A percentile compares a stretch with the other conserved stretches of the same genome.
Conservation (phyloP, 2,329 filamentous ascomycete genomes). For the Amesomyces nigricolor region DNA sequence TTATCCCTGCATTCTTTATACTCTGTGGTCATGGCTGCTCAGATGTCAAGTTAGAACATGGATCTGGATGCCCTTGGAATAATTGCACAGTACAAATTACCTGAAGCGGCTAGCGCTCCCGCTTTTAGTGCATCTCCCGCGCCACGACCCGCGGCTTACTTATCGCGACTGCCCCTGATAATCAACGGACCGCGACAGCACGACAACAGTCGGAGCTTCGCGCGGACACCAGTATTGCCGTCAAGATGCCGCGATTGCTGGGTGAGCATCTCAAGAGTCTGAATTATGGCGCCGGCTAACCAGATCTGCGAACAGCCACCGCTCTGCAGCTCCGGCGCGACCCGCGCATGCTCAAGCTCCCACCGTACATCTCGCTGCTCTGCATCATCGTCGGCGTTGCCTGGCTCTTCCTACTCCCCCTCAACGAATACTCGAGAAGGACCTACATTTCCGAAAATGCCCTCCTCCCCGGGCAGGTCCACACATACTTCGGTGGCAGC, state of each 20-base stretch:
- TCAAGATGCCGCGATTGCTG: slow-evolving; percentile 48
- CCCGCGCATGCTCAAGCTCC: slow-evolving; percentile 73
- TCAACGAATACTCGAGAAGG: slow-evolving; percentile 82
- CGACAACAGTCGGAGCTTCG: slow-evolving; percentile 2
- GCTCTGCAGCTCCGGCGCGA: slow-evolving; percentile 70
- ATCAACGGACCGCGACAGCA: not conserved
- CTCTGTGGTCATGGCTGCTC: too few species aligned
- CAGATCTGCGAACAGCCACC: slow-evolving; percentile 40
- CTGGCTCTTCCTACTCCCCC: slow-evolving; percentile 85
- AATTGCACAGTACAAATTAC: not conserved
- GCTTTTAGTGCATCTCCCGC: slow-evolving; percentile 17
- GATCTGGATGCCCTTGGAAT: too few species aligned
- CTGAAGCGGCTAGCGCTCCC: slow-evolving; percentile 15
- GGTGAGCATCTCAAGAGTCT: slow-evolving; percentile 36
- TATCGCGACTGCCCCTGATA: slow-evolving; percentile 13
- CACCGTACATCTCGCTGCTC: slow-evolving; percentile 79
- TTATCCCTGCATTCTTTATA: too few species aligned
- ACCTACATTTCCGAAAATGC: slow-evolving; percentile 99
- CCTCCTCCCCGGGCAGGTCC: slow-evolving; percentile 88
- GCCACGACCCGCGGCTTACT: not conserved
- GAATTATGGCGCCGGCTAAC: too few species aligned
- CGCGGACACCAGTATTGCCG: slow-evolving; percentile 1
- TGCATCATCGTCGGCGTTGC: slow-evolving; percentile 79
- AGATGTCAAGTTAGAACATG: too few species aligned
- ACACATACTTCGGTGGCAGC: slow-evolving; percentile 94